Percentiles rank a stretch among this genome's conserved stretches.
Conservation (phyloP, 495 filamentous ascomycete genomes). For the Xylaria grammica region DNA sequence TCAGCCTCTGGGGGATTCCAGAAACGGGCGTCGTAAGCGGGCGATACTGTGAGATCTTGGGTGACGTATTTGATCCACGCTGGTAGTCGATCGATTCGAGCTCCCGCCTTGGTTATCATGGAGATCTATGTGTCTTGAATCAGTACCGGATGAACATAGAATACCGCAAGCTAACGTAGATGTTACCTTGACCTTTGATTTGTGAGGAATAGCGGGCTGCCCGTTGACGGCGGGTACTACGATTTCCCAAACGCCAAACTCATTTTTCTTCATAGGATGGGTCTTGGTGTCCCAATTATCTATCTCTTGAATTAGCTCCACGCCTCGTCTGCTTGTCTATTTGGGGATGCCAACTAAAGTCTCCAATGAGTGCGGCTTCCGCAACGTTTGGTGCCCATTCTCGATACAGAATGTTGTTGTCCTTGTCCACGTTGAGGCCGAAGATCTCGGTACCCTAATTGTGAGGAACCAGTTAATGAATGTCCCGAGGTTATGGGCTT, state of each 20-base stretch:
- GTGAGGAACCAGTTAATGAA: conserved; percentile 23
- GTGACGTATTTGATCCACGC: conserved; percentile 98
- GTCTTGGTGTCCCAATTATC: conserved; percentile 86
- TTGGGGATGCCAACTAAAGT: conserved; percentile 72
- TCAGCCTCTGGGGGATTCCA: conserved; percentile 87
- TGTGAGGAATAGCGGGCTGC: conserved; percentile 81
- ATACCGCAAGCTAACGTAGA: conserved; percentile 5
- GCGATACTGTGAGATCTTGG: conserved; percentile 86
- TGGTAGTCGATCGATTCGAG: conserved; percentile 85
- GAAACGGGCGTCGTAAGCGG: conserved; percentile 91
- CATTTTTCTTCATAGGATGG: conserved; percentile 82
- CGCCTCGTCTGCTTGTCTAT: neutral
- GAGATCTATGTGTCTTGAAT: conserved; percentile 67
- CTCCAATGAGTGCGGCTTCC: conserved; percentile 86
- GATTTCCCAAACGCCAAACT: conserved; percentile 89
- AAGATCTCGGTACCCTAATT: conserved; percentile 80
- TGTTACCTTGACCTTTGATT: conserved; percentile 91
- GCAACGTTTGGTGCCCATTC: conserved; percentile 96
- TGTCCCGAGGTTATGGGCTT: neutral
- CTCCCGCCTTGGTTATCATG: conserved; percentile 76
- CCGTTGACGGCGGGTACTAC: conserved; percentile 74
- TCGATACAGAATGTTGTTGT: conserved; percentile 86
- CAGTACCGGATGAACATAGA: conserved; percentile 11
- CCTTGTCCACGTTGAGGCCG: conserved; percentile 77
- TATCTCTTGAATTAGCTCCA: conserved; percentile 39